Percentiles rank a stretch among this genome's conserved stretches.
Conservation (phyloP, 129 eudicot genomes). For the Ambrosia artemisiifolia region DNA sequence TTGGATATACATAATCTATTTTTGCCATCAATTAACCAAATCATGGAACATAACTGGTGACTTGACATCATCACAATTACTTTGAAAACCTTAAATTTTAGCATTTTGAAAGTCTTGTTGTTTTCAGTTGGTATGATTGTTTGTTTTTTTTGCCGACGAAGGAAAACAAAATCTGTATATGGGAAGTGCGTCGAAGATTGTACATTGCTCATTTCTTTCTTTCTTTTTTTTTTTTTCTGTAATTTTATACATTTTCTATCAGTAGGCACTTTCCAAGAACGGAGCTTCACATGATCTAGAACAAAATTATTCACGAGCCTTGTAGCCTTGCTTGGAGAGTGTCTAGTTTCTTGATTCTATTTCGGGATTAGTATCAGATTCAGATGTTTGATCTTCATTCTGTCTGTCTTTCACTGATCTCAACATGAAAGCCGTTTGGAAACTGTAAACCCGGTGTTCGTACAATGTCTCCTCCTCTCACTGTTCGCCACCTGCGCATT, state of each 20-base stretch:
- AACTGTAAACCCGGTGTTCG: conserved; percentile 94
- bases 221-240: background rate
- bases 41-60: too few species aligned
- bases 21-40: too few species aligned
- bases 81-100: too few species aligned
- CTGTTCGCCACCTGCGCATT: conserved; percentile 53
- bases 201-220: conserved; percentile 30
- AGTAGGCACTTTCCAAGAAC: conserved; percentile 18
- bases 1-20: too few species aligned
- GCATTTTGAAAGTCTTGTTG: too few species aligned
- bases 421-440: conserved; percentile 71
- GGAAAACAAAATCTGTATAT: conserved; percentile 9
- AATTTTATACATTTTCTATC: conserved; percentile 26
- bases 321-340: conserved; percentile 9
- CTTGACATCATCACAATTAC: too few species aligned
- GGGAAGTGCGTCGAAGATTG: conserved; percentile 20
- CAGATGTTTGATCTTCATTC: conserved; percentile 23
- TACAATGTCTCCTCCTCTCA: conserved; percentile 77
- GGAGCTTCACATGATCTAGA: conserved; percentile 38
- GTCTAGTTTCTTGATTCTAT: conserved; percentile 18
- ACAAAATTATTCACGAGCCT: conserved; percentile 30
- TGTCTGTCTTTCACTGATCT: conserved; percentile 40
- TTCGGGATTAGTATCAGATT: conserved; percentile 14
- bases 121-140: background rate
- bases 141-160: background rate